Evolutionary conservation across 1,284 basidiomycete species (phyloP), one percentile per base, ranked within the genome.

Genomic region (Sporisorium reilianum): DNA sequence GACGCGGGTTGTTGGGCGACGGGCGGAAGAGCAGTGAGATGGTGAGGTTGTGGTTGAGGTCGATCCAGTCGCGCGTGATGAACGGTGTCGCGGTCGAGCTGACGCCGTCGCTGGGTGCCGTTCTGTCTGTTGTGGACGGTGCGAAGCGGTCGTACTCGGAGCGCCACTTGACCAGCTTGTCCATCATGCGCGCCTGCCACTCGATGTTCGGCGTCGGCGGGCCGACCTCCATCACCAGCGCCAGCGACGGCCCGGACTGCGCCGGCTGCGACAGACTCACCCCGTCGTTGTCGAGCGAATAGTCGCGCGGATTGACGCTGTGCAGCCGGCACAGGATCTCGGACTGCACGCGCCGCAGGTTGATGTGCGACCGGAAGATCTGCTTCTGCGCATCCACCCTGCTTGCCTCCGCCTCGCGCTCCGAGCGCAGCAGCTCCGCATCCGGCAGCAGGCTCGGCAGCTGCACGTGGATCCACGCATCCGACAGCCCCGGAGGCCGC

Each of bases 301-400:
- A 75, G 59, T 75, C 72, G 30, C 72, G 62, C 5, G 72, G 72
- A 23, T 75, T 75, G 53, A 75, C 72, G 20, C 72, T 75, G 56
- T 75, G 72, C 4, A 75, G 52, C 2, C 72, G 66, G 44, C 72
- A 75, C 6, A 70, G 59, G 11, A 75, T 64, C 56, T 75, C 73
- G 30, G 73, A 75, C 45, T 75, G 73, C 12, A 75, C 53, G 11
- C 67, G 67, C 16, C 73, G 60, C 6, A 75, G 51, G 26, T 64
- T 61, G 54, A 75, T 65, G 26, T 71, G 73, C 1, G 72, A 44
- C 11, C 66, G 58, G 28, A 66, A 75, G n/a, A 69, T 36, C 28
- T 75, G 58, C 59, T 75, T 75, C 23, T 57, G 57, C 36, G 59
- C 48, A 18, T 49, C 52, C 3, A 22, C 1, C 2, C 11, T 16